phyloP scores from a whole-genome alignment of 192 early-diverging fungal species.

The Gryganskiella cystojenkinii region DNA sequence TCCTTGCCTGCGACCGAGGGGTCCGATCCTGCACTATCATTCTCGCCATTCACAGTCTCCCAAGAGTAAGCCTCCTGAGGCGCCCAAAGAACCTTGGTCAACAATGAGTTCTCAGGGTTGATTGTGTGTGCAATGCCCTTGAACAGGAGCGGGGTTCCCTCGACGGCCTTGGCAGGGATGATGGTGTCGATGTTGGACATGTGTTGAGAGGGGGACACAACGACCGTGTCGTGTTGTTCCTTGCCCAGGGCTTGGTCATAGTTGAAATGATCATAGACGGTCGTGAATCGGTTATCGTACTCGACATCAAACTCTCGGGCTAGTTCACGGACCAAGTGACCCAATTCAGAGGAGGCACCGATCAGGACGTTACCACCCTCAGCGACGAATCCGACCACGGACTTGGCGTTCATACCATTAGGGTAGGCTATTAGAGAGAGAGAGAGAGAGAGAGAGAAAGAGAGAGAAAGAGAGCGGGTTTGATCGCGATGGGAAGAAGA shows the following conservation, averaged over 20 bases:
- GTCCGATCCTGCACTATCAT: constrained; percentile 49
- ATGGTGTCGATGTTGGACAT: constrained; percentile 57
- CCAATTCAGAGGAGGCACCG: constrained; percentile 71
- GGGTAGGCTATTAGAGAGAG: constrained; percentile 55
- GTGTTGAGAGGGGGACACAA: constrained; percentile 56
- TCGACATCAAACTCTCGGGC: constrained; percentile 91
- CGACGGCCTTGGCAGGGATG: constrained; percentile 49
- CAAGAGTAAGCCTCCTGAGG: constrained; percentile 75
- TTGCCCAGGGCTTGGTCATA: constrained; percentile 53
- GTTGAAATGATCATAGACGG: constrained; percentile 79
- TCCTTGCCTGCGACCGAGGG: constrained; percentile 64
- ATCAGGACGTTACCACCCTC: constrained; percentile 92
- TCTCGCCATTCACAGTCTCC: constrained; percentile 50
- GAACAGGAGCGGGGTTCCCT: constrained; percentile 73
- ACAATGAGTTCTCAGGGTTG: constrained; percentile 69
- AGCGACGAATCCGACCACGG: constrained; percentile 88
- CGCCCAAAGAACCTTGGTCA: constrained; percentile 66
- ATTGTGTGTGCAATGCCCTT: constrained; percentile 82
- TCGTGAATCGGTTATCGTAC: constrained; percentile 77
- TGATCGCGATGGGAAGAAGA: neutral
- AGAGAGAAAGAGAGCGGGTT: neutral
- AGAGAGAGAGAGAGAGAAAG: constrained; percentile 1
- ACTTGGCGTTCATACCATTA: constrained; percentile 57
- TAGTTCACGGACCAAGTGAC: constrained; percentile 81
- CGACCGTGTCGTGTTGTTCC: constrained; percentile 63